These are phyloP conservation scores for Massariosphaeria phaeospora DNA, from an alignment of 495 filamentous ascomycete genomes.

Conservation along the genomic window DNA sequence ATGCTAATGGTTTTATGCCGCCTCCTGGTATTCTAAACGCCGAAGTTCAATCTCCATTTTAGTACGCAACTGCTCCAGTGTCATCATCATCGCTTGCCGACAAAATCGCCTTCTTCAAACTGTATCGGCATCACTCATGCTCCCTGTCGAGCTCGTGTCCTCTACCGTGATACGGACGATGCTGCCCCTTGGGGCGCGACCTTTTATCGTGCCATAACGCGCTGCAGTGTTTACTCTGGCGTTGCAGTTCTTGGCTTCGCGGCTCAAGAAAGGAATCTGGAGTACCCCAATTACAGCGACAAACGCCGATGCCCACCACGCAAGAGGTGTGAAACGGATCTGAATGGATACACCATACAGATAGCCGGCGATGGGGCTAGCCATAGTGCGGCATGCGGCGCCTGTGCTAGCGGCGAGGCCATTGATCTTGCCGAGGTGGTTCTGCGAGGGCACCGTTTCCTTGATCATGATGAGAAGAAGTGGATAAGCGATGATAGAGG, in stretches of 20 bases:
- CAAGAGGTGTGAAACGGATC: constrained; percentile 65
- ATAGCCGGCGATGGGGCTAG: constrained; percentile 69
- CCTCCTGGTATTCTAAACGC: too few species aligned
- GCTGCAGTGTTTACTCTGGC: constrained; percentile 8
- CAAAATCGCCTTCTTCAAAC: constrained; percentile 1
- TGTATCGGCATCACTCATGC: neutral
- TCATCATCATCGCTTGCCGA: too few species aligned
- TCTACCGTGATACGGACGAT: constrained; percentile 19
- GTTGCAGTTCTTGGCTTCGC: constrained; percentile 35
- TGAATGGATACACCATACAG: constrained; percentile 64
- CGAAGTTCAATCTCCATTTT: too few species aligned
- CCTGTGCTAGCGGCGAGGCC: constrained; percentile 75
- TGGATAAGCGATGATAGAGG: constrained; percentile 72
- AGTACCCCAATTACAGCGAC: constrained; percentile 63
- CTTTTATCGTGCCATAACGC: constrained; percentile 5
- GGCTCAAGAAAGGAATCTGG: constrained; percentile 62
- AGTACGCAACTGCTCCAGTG: too few species aligned
- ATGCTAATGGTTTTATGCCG: too few species aligned
- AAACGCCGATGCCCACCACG: constrained; percentile 73
- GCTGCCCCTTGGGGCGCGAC: neutral
- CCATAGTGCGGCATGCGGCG: constrained; percentile 69
- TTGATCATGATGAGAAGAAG: constrained; percentile 79
- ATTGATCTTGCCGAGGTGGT: constrained; percentile 70
- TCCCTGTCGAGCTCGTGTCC: constrained; percentile 1
- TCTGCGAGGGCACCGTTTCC: constrained; percentile 65